A percentile compares a stretch with the other conserved stretches of the same genome.
These are phyloP conservation scores for Durio zibethinus DNA, from an alignment of 345 rosid genomes.

Conservation along the genomic window DNA sequence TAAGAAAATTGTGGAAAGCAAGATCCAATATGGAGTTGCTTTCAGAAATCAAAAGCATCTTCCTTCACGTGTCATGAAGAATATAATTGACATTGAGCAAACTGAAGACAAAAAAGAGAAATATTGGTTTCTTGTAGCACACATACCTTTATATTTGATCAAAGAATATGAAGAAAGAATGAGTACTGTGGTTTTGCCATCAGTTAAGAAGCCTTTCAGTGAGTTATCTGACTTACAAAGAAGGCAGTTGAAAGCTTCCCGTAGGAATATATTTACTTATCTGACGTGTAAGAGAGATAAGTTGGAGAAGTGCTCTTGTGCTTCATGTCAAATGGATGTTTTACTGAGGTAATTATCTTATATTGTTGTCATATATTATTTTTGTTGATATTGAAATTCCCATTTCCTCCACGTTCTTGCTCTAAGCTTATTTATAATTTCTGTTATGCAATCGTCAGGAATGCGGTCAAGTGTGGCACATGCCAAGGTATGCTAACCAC, in stretches of 20 bases:
- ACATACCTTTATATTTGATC: conserved; percentile 78
- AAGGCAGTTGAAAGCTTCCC: conserved; percentile 75
- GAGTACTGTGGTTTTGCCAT: conserved; percentile 34
- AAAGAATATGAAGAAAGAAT: conserved; percentile 76
- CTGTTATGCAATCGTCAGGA: conserved; percentile 48
- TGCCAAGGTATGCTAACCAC: conserved; percentile 65
- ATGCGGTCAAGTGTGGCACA: conserved; percentile 62
- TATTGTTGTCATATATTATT: neutral
- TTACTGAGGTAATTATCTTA: conserved; percentile 50
- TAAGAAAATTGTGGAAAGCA: conserved; percentile 57
- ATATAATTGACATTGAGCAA: conserved; percentile 56
- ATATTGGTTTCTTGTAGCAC: conserved; percentile 72
- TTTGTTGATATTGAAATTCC: neutral
- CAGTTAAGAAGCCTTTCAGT: conserved; percentile 31
- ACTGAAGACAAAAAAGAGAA: conserved; percentile 53
- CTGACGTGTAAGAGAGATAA: conserved; percentile 65
- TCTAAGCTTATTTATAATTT: conserved; percentile 21
- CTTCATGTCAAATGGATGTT: conserved; percentile 74
- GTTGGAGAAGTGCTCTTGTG: conserved; percentile 61
- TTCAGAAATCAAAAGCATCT: conserved; percentile 91
- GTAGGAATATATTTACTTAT: conserved; percentile 58
- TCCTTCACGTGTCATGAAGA: conserved; percentile 90
- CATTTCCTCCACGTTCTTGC: conserved; percentile 18
- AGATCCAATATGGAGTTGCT: conserved; percentile 63
- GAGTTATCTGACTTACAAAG: conserved; percentile 52